These are phyloP conservation scores for Neurospora sp. DNA, from an alignment of 495 filamentous ascomycete species.

Conservation along the genomic window DNA sequence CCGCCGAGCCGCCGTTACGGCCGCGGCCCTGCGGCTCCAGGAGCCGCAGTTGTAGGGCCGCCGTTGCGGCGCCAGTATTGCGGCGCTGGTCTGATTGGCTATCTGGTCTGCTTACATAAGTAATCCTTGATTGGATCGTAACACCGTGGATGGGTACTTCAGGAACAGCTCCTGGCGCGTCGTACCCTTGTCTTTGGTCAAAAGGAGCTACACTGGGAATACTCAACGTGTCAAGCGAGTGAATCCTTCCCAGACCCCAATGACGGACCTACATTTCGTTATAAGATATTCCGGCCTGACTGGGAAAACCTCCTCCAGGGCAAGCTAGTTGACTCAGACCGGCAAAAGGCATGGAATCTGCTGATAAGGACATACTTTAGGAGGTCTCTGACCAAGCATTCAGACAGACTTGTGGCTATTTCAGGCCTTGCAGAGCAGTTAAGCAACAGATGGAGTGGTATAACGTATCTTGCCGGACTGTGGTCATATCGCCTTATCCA, in stretches of 20 bases:
- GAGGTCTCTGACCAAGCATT: neutral
- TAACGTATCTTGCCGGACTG: neutral
- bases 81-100: too few relatives aligned
- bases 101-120: too few relatives aligned
- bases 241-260: neutral
- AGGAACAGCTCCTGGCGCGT: slow-evolving; percentile 21
- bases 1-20: too few relatives aligned
- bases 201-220: slow-evolving; percentile 22
- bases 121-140: too few relatives aligned
- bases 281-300: neutral
- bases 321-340: neutral
- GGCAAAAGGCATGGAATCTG: neutral
- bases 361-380: neutral
- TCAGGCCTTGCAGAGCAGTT: neutral
- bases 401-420: neutral
- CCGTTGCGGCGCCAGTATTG: too few relatives aligned
- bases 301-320: neutral
- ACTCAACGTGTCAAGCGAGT: neutral
- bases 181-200: slow-evolving; percentile 13
- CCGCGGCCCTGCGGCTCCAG: too few relatives aligned
- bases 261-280: too few relatives aligned
- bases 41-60: too few relatives aligned
- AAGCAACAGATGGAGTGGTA: neutral
- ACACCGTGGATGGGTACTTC: slow-evolving; percentile 21
- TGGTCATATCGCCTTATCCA: neutral